phyloP scores from a whole-genome alignment of 2,329 filamentous ascomycete species.

The Aspergillus sp. region DNA sequence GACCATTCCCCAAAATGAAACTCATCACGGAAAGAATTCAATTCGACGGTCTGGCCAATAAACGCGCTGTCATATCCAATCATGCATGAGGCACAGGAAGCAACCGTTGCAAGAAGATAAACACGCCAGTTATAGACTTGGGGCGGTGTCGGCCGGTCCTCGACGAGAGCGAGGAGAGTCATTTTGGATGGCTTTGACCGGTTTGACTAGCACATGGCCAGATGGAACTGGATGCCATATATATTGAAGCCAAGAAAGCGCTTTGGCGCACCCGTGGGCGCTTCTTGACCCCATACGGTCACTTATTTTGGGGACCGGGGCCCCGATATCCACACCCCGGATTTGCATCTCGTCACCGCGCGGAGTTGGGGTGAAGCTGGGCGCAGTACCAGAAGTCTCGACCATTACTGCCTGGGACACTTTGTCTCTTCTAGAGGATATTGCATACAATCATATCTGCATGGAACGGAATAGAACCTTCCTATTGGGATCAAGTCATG shows the following conservation, averaged over 20 bases:
- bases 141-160: slow-evolving; percentile 55
- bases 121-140: slow-evolving; percentile 62
- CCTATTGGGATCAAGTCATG: background rate
- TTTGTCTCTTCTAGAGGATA: no score
- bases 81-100: slow-evolving; percentile 59
- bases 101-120: slow-evolving; percentile 55
- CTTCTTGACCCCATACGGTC: background rate
- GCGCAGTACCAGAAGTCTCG: no score
- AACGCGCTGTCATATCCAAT: slow-evolving; percentile 70
- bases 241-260: no score
- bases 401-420: no score
- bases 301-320: background rate
- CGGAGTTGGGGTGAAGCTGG: no score
- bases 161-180: slow-evolving; percentile 41
- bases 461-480: no score
- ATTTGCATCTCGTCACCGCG: background rate
- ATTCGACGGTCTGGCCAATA: slow-evolving; percentile 72
- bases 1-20: slow-evolving; percentile 58
- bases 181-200: slow-evolving; percentile 18
- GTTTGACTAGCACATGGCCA: no score
- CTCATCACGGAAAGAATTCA: slow-evolving; percentile 68
- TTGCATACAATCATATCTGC: no score
- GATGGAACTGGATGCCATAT: no score
- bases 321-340: background rate
- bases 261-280: no score